These are phyloP conservation scores for Colletotrichum sansevieriae DNA, from an alignment of 2,329 filamentous ascomycete genomes.

Conservation along the genomic window DNA sequence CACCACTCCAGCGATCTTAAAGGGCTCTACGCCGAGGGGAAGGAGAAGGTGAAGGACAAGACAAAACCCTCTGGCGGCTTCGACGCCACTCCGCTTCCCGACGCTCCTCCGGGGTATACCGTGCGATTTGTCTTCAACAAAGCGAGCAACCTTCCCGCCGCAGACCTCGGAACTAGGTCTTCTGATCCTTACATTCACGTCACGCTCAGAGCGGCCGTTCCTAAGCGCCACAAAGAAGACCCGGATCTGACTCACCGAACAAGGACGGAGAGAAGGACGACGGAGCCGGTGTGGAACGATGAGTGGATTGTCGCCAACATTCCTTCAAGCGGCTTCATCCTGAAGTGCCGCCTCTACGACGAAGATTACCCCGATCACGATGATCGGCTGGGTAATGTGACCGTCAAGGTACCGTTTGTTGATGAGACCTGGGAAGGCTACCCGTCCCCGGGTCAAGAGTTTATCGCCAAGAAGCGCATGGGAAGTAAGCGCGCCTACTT, in stretches of 20 bases:
- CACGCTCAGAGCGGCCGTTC: slow-evolving; percentile 78
- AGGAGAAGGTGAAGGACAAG: slow-evolving; percentile 55
- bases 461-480: slow-evolving; percentile 83
- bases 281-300: slow-evolving; percentile 84
- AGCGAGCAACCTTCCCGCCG: slow-evolving; percentile 84
- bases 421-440: slow-evolving; percentile 77
- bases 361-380: slow-evolving; percentile 90
- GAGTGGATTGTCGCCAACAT: slow-evolving; percentile 92
- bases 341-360: slow-evolving; percentile 91
- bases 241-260: slow-evolving; percentile 81
- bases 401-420: slow-evolving; percentile 73
- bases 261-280: slow-evolving; percentile 77
- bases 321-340: slow-evolving; percentile 81
- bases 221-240: slow-evolving; percentile 87
- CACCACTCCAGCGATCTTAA: slow-evolving; percentile 48
- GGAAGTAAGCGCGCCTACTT: slow-evolving; percentile 90
- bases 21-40: slow-evolving; percentile 51
- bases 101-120: slow-evolving; percentile 83
- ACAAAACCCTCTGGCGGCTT: slow-evolving; percentile 79
- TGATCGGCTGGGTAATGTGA: slow-evolving; percentile 89
- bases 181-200: slow-evolving; percentile 88
- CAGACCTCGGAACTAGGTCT: slow-evolving; percentile 81
- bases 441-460: slow-evolving; percentile 68
- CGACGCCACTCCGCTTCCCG: slow-evolving; percentile 82
- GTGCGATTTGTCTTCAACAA: slow-evolving; percentile 86